Base-by-base conservation (phyloP, 208 protist genomes). In the Leishmania braziliensis region DNA sequence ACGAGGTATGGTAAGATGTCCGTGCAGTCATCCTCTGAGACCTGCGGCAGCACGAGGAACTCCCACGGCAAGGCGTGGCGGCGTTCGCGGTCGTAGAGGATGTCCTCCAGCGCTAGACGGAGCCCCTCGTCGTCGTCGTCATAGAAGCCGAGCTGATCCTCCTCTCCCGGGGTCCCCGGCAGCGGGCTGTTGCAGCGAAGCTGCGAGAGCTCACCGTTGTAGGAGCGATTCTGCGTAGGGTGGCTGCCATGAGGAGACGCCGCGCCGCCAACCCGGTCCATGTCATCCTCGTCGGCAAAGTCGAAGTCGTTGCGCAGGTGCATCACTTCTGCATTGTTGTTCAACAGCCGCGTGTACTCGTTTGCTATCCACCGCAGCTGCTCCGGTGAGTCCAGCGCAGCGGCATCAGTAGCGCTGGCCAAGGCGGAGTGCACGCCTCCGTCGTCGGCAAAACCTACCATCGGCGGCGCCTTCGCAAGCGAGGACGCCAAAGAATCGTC, bases 41-140 rank as follows among this genome's bases (percentile, higher is more conserved):
- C 65, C 58, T 88, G 72, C 50, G 90, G 90, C 62, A 97, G 84
- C 48, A 97, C 90, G 26, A 96, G 77, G 83, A 97, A 92, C 82
- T 97, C 91, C 92, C 94, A 97, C 51, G 94, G 94, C 75, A 96
- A 58, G 16, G 94, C 94, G 77, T 95, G 88, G 16, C 88, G 86
- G 16, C 94, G 88, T 71, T 96, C 89, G 58, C 83, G 84, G 81
- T 97, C 94, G 80, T 88, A 91, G 0, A 97, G 84, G 12, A 91
- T 62, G 36, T 91, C 83, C 58, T 85, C 85, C 33, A 97, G 76
- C 20, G 85, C 82, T 33, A 84, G 29, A 5, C 81, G 80, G 78
- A 79, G 66, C 23, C 20, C 58, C 33, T 90, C 84, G 69, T 85
- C 66, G 23, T 84, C 79, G 29, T 54, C 70, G n/a, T 75, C 83